phyloP scores from a whole-genome alignment of 208 protist species.

The Trypanosoma mega region DNA sequence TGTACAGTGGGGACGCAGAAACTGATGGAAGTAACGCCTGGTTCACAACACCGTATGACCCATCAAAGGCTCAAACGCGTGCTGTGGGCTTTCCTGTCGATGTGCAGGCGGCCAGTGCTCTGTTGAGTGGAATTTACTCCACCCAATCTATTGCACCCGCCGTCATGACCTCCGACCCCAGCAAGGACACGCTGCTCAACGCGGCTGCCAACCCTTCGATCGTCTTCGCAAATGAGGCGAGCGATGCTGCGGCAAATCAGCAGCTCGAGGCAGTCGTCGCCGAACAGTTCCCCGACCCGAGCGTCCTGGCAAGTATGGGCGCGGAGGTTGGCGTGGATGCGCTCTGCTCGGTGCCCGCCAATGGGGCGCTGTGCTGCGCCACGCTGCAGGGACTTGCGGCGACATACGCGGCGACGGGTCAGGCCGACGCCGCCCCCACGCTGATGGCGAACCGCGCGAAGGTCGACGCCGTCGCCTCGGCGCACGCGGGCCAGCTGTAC shows the following conservation, averaged over 20 bases:
- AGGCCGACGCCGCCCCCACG: slow-evolving; percentile 2
- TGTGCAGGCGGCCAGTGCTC: slow-evolving; percentile 6
- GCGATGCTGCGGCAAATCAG: not conserved
- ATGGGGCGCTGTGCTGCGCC: slow-evolving; percentile 10
- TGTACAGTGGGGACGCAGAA: slow-evolving; percentile 13
- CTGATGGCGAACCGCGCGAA: slow-evolving; percentile 14
- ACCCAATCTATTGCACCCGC: not conserved
- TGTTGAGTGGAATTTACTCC: slow-evolving; percentile 14
- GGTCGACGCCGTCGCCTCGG: slow-evolving; percentile 13
- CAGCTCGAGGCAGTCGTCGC: slow-evolving; percentile 8
- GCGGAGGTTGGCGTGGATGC: slow-evolving; percentile 16
- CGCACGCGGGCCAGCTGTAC: slow-evolving; percentile 21
- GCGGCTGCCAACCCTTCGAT: slow-evolving; percentile 10
- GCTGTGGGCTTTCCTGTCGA: slow-evolving; percentile 1
- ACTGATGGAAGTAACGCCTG: not conserved
- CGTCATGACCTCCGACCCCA: slow-evolving; percentile 1
- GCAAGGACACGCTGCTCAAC: slow-evolving; percentile 13
- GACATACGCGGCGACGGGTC: slow-evolving; percentile 11
- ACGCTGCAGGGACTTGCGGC: slow-evolving; percentile 16
- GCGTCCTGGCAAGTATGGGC: slow-evolving; percentile 20
- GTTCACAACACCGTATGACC: slow-evolving; percentile 12
- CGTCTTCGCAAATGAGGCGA: slow-evolving; percentile 4
- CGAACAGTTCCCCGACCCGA: slow-evolving; percentile 22
- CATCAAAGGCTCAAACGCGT: slow-evolving; percentile 3
- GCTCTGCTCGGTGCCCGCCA: slow-evolving; percentile 1